Evolutionary conservation across 2,329 filamentous ascomycete species (phyloP).

Genomic region (Orbilia javanica): DNA sequence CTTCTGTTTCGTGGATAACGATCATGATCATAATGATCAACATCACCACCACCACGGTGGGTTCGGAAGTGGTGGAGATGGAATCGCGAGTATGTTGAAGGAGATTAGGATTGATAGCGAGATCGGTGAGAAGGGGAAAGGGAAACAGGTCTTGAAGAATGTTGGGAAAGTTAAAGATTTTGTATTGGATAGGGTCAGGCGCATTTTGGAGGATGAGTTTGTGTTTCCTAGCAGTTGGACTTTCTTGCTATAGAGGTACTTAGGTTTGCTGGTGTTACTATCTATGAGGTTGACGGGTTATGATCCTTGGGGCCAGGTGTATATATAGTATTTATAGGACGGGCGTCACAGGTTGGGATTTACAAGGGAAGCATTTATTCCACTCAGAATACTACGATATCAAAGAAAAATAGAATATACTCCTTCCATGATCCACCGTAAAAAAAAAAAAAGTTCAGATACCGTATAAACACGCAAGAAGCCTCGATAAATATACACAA

Average conservation of each 20-base stretch:
- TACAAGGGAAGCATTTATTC: background rate
- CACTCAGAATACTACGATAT: constrained; percentile 17
- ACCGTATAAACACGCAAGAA: constrained; percentile 43
- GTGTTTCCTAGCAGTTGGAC: constrained; percentile 99
- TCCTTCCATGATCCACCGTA: constrained; percentile 3
- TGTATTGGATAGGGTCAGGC: constrained; percentile 92
- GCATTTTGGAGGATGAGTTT: constrained; percentile 98
- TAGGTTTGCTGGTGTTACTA: background rate
- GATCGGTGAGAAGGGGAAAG: constrained; percentile 90
- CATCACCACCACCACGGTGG: constrained; percentile 65
- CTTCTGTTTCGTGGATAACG: constrained; percentile 94
- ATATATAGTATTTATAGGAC: constrained; percentile 14
- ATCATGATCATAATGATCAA: constrained; percentile 73
- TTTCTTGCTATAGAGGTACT: constrained; percentile 78
- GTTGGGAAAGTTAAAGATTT: constrained; percentile 99
- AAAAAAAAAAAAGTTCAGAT: constrained; percentile 3
- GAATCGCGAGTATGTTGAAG: constrained; percentile 82
- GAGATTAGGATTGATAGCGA: constrained; percentile 97
- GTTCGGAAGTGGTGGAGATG: constrained; percentile 63
- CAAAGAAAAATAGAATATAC: background rate
- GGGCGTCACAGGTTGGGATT: constrained; percentile 13
- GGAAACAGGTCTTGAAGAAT: constrained; percentile 96
- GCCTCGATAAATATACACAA: constrained; percentile 47
- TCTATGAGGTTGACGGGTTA: background rate
- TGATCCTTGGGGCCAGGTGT: background rate